Conservation (phyloP, 169 alveolate genomes). For the Cryptosporidium muris region DNA sequence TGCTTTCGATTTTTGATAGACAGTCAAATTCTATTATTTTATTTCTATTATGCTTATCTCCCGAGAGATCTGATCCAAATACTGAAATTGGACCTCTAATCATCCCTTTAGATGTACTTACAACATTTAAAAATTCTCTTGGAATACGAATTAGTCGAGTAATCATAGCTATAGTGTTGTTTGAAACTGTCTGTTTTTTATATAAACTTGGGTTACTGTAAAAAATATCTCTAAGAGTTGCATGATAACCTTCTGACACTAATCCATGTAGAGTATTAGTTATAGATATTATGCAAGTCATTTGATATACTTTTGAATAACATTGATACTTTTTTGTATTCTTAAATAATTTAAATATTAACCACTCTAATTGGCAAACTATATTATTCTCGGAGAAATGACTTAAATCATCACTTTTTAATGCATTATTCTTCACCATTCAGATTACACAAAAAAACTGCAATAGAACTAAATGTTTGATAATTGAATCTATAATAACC, state of each 20-base stretch:
- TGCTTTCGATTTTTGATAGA: constrained; percentile 50
- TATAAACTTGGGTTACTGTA: constrained; percentile 46
- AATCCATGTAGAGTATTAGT: constrained; percentile 54
- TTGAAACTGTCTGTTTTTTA: constrained; percentile 37
- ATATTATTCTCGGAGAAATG: constrained; percentile 5
- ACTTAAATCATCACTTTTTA: background rate
- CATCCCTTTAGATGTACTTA: constrained; percentile 57
- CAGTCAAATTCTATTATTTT: constrained; percentile 39
- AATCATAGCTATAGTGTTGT: constrained; percentile 37
- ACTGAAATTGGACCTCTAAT: constrained; percentile 54
- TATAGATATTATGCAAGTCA: constrained; percentile 18
- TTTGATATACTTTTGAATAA: background rate
- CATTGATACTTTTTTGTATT: background rate
- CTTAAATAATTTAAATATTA: background rate
- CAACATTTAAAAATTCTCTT: constrained; percentile 56
- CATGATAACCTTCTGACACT: constrained; percentile 42
- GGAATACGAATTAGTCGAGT: constrained; percentile 41
- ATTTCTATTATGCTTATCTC: background rate
- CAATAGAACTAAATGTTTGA: too few relatives aligned
- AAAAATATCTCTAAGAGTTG: constrained; percentile 55
- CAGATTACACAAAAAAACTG: background rate
- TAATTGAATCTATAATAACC: too few relatives aligned
- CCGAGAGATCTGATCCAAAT: constrained; percentile 1
- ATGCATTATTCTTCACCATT: background rate
- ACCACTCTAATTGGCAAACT: constrained; percentile 1